Base-by-base conservation (phyloP, 139 green algal genomes). In the Volvox africanus region DNA sequence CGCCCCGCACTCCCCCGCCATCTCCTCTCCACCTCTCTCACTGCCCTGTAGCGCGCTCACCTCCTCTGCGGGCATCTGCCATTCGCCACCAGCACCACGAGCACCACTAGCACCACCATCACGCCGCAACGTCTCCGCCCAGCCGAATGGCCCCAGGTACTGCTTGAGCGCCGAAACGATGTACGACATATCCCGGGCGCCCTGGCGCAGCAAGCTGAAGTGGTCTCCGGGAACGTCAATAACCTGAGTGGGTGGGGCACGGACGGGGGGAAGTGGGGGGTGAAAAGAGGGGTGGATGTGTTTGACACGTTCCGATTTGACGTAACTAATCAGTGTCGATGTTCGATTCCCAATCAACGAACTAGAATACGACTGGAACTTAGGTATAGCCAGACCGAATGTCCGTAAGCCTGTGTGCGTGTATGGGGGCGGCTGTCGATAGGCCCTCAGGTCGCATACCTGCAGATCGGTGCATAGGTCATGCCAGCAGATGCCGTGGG, bases 201-300 rank as follows among this genome's bases (percentile, higher is more conserved):
- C 92, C 91, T 98, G 97, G 12, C 97, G 90, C 89, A 99, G 94
- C 76, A 99, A 91, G 35, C 93, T 96, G 95, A 99, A 99, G 93
- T 99, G 97, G 94, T 99, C 97, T 12, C 97, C 96, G 0, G 96
- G 96, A 35, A 97, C 94, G 79, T 96, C 92, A 13, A 96, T 77
- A 6, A 97, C 93, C 89, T 95, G 78, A 2, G 22, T 79, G 65
- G 65, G 65, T 3, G 3, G 21, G 65, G 11, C 21, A 73, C 2
- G 19, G 62, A 69, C 19, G 19, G 65, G 65, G 65, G 65, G 65
- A 73, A 73, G 16, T 11, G 24, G 65, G 24, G 2, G 11, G 16
- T 73, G 65, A 30, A 73, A 19, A 30, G 65, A 73, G 65, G 24
- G 3, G 65, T 6, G 65, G 65, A 73, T 73, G 65, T 73, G 21